Percentiles rank a stretch among this genome's conserved stretches.
These are phyloP conservation scores for Aechmea fasciata DNA, from an alignment of 176 grass and related monocot genomes.

Conservation along the genomic window DNA sequence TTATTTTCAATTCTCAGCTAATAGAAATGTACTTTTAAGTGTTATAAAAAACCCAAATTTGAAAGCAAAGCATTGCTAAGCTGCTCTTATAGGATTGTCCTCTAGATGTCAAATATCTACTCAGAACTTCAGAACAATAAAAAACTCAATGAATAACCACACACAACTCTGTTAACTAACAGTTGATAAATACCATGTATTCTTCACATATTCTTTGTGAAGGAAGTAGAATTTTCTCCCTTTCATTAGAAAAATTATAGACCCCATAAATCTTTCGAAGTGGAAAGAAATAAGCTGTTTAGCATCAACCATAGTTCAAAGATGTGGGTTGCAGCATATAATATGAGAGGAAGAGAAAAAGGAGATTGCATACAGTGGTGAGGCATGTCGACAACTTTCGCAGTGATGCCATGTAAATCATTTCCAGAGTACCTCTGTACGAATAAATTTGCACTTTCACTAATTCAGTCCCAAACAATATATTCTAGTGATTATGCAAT, in stretches of 20 bases:
- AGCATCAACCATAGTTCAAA: too few species aligned
- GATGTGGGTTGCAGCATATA: not conserved
- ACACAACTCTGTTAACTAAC: not conserved
- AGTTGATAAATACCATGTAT: too few species aligned
- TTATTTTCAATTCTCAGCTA: not conserved
- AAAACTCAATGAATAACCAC: not conserved
- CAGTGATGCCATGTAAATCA: conserved; percentile 85
- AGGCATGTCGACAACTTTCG: conserved; percentile 97
- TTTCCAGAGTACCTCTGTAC: conserved; percentile 85
- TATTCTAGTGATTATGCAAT: not conserved
- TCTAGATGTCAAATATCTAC: not conserved
- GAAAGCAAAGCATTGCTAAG: not conserved
- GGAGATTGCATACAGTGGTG: conserved; percentile 62
- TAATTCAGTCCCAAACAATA: conserved; percentile 9
- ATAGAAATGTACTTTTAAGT: not conserved
- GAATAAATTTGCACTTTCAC: conserved; percentile 18
- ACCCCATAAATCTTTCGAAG: too few species aligned
- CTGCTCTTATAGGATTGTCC: not conserved
- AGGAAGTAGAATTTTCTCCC: too few species aligned
- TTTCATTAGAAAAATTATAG: too few species aligned
- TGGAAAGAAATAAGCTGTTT: too few species aligned
- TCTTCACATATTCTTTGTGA: too few species aligned
- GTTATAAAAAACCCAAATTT: not conserved
- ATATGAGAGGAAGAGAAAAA: conserved; percentile 9
- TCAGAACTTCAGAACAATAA: not conserved